Conservation (phyloP, 208 protist genomes). For the Trypanosoma cruzi region DNA sequence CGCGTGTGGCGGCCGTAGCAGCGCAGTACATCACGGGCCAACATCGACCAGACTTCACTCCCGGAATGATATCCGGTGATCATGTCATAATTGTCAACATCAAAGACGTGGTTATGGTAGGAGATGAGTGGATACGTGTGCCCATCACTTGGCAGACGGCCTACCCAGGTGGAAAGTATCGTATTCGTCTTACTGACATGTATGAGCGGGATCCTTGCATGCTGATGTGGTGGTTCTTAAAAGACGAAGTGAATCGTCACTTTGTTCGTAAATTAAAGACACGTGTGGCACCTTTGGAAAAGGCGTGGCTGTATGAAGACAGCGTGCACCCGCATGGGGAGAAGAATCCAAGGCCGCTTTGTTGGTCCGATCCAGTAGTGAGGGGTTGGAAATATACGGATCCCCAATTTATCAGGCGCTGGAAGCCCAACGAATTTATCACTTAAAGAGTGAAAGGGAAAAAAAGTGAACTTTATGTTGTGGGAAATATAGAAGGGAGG, state of each 20-base stretch:
- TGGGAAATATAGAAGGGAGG: too few relatives aligned
- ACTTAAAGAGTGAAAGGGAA: conserved; percentile 30
- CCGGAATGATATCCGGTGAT: conserved; percentile 89
- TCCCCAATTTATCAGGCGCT: conserved; percentile 81
- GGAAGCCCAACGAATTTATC: conserved; percentile 89
- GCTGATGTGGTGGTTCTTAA: conserved; percentile 93
- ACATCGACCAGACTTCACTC: conserved; percentile 89
- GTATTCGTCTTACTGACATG: conserved; percentile 90
- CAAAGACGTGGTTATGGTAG: conserved; percentile 91
- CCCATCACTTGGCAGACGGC: conserved; percentile 92
- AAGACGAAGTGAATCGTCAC: conserved; percentile 90
- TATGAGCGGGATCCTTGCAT: conserved; percentile 94
- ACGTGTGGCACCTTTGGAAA: conserved; percentile 87
- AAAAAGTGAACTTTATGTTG: too few relatives aligned
- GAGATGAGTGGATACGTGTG: conserved; percentile 88
- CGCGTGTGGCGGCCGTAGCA: conserved; percentile 74
- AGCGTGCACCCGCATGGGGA: conserved; percentile 86
- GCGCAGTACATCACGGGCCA: conserved; percentile 92
- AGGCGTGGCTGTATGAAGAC: conserved; percentile 93
- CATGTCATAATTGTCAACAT: conserved; percentile 92
- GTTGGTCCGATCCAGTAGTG: conserved; percentile 65
- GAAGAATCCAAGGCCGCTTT: conserved; percentile 85
- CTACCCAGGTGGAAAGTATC: conserved; percentile 92
- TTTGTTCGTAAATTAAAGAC: conserved; percentile 93
- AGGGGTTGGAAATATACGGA: conserved; percentile 82